Base-by-base conservation (phyloP, 2,329 filamentous ascomycete genomes). In the Plectosphaerella plurivora region DNA sequence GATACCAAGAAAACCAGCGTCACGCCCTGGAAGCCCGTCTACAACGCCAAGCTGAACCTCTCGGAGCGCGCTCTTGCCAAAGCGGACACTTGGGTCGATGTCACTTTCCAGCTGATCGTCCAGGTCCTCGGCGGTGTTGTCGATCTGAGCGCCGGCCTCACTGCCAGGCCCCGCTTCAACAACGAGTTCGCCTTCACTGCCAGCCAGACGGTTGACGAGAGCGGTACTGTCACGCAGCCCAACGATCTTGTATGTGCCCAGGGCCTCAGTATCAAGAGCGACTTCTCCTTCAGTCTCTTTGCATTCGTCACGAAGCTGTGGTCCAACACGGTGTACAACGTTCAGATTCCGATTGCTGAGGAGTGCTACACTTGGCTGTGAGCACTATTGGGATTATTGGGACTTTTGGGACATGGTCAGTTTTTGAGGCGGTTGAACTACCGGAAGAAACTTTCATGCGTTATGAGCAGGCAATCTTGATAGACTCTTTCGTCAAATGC, bases 1-100 rank as follows among this genome's bases (percentile, higher is more conserved):
- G 62, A 71, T 50, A 53, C 51, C 3, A 60, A 60, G 1, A 51
- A 60, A 11, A 63, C 62, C 9, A 53, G 47, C 12, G 53, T 67
- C 12, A 54, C 58, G 2, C 49, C 54, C 42, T 60, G 24, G 55
- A 59, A 69, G 42, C 66, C 66, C 1, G 59, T 70, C 15, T 69
- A 69, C 55, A 55, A 53, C 4, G 67, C 63, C 7, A 58, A 56
- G 11, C 53, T 69, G n/a, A 57, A 57, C 22, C 55, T 68, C 24
- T 59, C 52, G 0, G 51, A 63, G 55, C 53, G 56, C 50, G 61
- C 57, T 4, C 36, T 45, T 15, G 55, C 58, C n/a, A 52, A 42
- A 5, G 57, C 62, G 8, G 59, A 61, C 51, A 59, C 63, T 15
- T 65, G 57, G 50, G 50, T 61, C 45, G 56, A 62, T 28, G 54